Evolutionary conservation across 176 grass and related monocot genomes (phyloP).

Genomic region (Oryza brachyantha): DNA sequence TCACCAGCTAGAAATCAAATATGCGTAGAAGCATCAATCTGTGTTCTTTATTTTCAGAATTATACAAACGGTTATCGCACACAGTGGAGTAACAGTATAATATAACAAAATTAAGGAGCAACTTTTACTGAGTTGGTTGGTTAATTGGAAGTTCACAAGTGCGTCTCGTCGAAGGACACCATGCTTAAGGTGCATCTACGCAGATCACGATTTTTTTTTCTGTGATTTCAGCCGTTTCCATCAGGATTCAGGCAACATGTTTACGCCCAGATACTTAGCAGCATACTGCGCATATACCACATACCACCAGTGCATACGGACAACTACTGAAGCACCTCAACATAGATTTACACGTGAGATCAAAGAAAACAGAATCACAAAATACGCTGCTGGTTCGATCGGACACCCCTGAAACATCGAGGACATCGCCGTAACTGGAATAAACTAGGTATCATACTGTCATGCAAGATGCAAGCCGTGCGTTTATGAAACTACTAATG

Average conservation of each 20-base stretch:
- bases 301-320: too few species aligned
- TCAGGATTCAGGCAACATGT: not conserved
- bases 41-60: not conserved
- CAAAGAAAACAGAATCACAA: not conserved
- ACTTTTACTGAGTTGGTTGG: not conserved
- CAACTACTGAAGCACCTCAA: not conserved
- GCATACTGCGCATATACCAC: too few species aligned
- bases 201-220: not conserved
- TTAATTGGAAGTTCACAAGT: not conserved
- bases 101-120: too few species aligned
- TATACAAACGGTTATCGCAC: too few species aligned
- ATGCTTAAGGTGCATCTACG: not conserved
- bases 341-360: not conserved
- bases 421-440: not conserved
- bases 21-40: not conserved
- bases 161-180: not conserved
- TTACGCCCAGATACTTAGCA: not conserved
- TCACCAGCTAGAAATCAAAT: not conserved
- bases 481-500: not conserved
- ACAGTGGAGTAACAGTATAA: too few species aligned
- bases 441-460: not conserved
- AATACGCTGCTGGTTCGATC: not conserved
- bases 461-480: not conserved
- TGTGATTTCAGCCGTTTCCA: not conserved
- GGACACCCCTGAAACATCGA: constrained; percentile 10